A percentile compares a stretch with the other conserved stretches of the same genome.
These are phyloP conservation scores for Amphichorda felina DNA, from an alignment of 2,329 filamentous ascomycete genomes.

Conservation along the genomic window DNA sequence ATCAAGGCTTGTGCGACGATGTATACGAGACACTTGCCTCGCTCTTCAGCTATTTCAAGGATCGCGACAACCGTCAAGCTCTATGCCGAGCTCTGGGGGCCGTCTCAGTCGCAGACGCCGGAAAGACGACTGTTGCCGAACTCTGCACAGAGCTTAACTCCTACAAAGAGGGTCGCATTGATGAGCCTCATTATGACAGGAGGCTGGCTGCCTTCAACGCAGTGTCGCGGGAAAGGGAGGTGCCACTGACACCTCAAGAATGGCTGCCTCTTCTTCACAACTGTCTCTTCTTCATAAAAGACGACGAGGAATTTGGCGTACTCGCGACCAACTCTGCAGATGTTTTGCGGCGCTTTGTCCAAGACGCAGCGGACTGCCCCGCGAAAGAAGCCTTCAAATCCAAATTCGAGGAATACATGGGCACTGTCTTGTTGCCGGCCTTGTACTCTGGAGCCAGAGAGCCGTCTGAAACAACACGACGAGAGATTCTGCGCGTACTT, in stretches of 20 bases:
- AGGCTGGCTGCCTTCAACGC: constrained; percentile 64
- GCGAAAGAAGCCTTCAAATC: constrained; percentile 25
- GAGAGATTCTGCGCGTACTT: constrained; percentile 71
- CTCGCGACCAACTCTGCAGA: constrained; percentile 71
- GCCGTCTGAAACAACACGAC: constrained; percentile 69
- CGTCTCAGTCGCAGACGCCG: constrained; percentile 52
- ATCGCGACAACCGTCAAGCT: constrained; percentile 62
- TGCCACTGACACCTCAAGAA: constrained; percentile 52
- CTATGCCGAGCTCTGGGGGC: constrained; percentile 62
- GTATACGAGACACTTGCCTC: constrained; percentile 67
- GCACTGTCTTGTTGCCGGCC: constrained; percentile 57
- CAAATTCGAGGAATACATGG: constrained; percentile 47
- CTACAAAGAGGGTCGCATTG: constrained; percentile 57
- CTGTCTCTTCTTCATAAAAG: constrained; percentile 73
- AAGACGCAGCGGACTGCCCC: constrained; percentile 37
- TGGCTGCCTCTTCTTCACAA: constrained; percentile 88
- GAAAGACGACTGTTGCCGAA: constrained; percentile 49
- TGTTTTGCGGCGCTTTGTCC: constrained; percentile 66
- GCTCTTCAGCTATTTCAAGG: constrained; percentile 84
- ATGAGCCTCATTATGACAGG: constrained; percentile 79
- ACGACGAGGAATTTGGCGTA: constrained; percentile 81
- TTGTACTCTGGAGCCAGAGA: constrained; percentile 68
- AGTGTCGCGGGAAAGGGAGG: constrained; percentile 53
- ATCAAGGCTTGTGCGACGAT: constrained; percentile 39
- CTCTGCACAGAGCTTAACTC: constrained; percentile 76